Evolutionary conservation across 352 stramenopile species (phyloP).

Genomic region (Phytophthora fragariae): DNA sequence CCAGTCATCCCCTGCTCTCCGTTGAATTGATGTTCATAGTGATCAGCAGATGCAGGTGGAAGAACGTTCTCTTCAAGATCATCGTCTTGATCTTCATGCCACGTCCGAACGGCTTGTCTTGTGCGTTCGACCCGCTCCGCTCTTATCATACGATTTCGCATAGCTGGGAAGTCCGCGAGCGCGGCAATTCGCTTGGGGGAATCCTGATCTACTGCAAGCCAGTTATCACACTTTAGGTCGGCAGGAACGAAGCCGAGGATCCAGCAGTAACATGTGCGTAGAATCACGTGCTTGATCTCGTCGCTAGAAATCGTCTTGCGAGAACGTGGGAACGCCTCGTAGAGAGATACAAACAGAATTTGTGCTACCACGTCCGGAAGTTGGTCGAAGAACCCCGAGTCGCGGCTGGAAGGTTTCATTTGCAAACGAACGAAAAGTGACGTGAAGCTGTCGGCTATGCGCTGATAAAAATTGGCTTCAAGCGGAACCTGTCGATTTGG

Average conservation of each 20-base stretch:
- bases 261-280: conserved; percentile 68
- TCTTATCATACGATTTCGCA: conserved; percentile 72
- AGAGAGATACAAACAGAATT: conserved; percentile 69
- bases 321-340: conserved; percentile 78
- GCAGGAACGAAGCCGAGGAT: conserved; percentile 68
- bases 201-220: conserved; percentile 64
- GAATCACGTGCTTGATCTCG: conserved; percentile 47
- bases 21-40: conserved; percentile 3
- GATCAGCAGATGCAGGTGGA: background rate
- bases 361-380: conserved; percentile 68
- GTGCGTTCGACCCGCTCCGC: conserved; percentile 71
- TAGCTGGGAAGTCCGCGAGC: conserved; percentile 68
- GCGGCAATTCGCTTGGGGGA: conserved; percentile 65
- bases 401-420: conserved; percentile 54
- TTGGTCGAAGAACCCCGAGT: conserved; percentile 63
- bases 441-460: conserved; percentile 77
- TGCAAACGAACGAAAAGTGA: conserved; percentile 70
- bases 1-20: conserved; percentile 6
- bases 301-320: conserved; percentile 51
- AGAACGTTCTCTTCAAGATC: conserved; percentile 13
- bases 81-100: conserved; percentile 45
- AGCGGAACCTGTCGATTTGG: conserved; percentile 44
- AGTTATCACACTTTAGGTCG: conserved; percentile 58
- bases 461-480: conserved; percentile 59
- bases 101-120: conserved; percentile 60